Evolutionary conservation across 768 basidiomycete species (phyloP).

Genomic region (Pilatotrama ljubarskyi): DNA sequence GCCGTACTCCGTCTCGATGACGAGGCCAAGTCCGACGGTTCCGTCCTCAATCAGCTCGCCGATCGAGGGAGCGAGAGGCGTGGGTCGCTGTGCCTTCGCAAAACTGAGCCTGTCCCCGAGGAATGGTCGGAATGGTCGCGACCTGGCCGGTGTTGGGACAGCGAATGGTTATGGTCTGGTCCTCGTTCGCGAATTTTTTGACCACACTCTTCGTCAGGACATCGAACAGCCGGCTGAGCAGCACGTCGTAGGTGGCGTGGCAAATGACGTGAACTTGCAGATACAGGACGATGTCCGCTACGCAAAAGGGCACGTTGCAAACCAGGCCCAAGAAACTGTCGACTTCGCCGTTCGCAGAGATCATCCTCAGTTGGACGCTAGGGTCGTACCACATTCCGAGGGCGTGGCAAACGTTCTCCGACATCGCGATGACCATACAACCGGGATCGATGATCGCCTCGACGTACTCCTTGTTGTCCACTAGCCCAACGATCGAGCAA

Average conservation of each 20-base stretch:
- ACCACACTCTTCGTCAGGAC: conserved; percentile 7
- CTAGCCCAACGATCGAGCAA: conserved; percentile 8
- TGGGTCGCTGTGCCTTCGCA: not conserved
- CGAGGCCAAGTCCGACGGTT: not conserved
- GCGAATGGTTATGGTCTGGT: conserved; percentile 9
- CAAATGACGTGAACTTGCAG: conserved; percentile 9
- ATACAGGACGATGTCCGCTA: not conserved
- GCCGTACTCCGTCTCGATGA: too few relatives aligned
- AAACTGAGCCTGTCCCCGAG: conserved; percentile 3
- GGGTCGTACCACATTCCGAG: conserved; percentile 12
- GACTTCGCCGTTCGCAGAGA: conserved; percentile 7
- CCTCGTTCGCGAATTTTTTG: conserved; percentile 1
- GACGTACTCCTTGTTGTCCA: conserved; percentile 15
- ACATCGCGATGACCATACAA: conserved; percentile 14
- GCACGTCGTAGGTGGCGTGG: conserved; percentile 4
- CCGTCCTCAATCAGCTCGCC: not conserved
- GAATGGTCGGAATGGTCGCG: conserved; percentile 1
- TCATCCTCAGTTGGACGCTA: conserved; percentile 2
- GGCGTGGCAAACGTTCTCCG: conserved; percentile 15
- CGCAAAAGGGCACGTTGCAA: not conserved
- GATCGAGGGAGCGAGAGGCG: not conserved
- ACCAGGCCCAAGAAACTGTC: conserved; percentile 12
- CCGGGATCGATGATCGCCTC: conserved; percentile 21
- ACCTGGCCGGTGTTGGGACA: conserved; percentile 14
- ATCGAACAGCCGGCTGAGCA: conserved; percentile 10